Conservation (phyloP, 352 stramenopile species). For the Phytophthora meadii region DNA sequence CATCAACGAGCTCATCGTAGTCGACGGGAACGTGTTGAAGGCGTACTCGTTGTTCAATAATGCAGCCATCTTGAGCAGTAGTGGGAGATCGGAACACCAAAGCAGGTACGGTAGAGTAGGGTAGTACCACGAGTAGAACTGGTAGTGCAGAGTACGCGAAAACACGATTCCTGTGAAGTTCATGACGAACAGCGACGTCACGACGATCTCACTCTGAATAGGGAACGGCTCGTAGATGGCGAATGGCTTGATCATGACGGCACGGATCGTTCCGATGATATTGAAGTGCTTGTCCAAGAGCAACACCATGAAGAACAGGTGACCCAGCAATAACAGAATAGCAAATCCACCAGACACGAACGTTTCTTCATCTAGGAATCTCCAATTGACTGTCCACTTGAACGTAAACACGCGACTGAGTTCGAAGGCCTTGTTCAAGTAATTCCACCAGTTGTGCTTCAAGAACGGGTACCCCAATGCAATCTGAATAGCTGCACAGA, state of each 20-base stretch:
- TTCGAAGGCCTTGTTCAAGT: slow-evolving; percentile 98
- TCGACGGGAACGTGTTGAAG: slow-evolving; percentile 98
- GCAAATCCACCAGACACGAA: slow-evolving; percentile 80
- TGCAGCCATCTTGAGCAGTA: slow-evolving; percentile 86
- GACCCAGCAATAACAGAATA: slow-evolving; percentile 56
- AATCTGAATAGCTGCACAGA: slow-evolving; percentile 93
- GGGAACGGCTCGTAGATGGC: slow-evolving; percentile 79
- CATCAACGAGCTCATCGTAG: slow-evolving; percentile 87
- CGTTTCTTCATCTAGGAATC: slow-evolving; percentile 84
- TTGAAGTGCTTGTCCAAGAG: slow-evolving; percentile 88
- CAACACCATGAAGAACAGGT: slow-evolving; percentile 77
- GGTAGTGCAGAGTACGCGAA: slow-evolving; percentile 97
- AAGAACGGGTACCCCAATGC: slow-evolving; percentile 96
- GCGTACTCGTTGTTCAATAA: slow-evolving; percentile 87
- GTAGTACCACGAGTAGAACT: slow-evolving; percentile 98
- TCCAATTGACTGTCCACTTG: slow-evolving; percentile 99
- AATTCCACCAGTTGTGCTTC: slow-evolving; percentile 93
- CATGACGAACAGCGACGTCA: slow-evolving; percentile 88
- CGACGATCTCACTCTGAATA: slow-evolving; percentile 84
- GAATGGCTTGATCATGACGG: slow-evolving; percentile 76
- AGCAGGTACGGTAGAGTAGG: slow-evolving; percentile 95
- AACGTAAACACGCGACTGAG: slow-evolving; percentile 98
- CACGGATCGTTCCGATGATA: slow-evolving; percentile 77
- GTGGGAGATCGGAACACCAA: slow-evolving; percentile 89
- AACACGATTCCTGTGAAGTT: slow-evolving; percentile 99